Evolutionary conservation across 371 early-diverging fungal species (phyloP), one percentile per base, ranked within the genome.

Genomic region (Syncephalastrum sp.): DNA sequence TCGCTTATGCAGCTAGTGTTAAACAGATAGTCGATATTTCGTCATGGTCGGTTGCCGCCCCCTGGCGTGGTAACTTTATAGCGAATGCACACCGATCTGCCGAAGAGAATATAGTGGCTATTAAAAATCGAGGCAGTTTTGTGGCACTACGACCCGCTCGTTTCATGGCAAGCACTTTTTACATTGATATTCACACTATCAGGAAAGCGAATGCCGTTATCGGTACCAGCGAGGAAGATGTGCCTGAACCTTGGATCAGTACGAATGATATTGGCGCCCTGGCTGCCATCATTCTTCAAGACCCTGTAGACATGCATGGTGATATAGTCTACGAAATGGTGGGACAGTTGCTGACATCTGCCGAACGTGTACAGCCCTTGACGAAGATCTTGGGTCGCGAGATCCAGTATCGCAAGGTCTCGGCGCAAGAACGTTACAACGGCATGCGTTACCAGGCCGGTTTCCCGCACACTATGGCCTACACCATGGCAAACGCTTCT

Each of bases 21-120:
- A 43, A 64, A 14, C 76, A 75, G 48, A 51, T 75, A 1, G 68
- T 75, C 4, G 66, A 69, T 48, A 54, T 75, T 5, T 75, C 70
- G 1, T 65, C 64, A n/a, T 21, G 42, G 1, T 21, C 56, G 2
- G 67, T 61, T 3, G 56, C 53, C n/a, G 16, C 42, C 2, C 60
- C 56, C 4, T 75, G 69, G 66, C 62, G 72, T 50, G 47, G 46
- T 1, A 53, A 49, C 6, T 54, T 49, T 19, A 47, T 75, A 42
- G 68, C 63, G 0, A 13, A 61, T 5, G 58, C 49, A 1, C 75
- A 75, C 50, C 56, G 55, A 17, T 27, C 50, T 21, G 55, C 58
- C 24, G 75, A 33, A 33, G 38, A 33, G 50, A 23, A 1, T 43
- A 27, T 41, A 52, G 63, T 47, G 55, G 58, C 0, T 13, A 53